phyloP scores from a whole-genome alignment of 306 rosid genomes.

The Betula pendula region DNA sequence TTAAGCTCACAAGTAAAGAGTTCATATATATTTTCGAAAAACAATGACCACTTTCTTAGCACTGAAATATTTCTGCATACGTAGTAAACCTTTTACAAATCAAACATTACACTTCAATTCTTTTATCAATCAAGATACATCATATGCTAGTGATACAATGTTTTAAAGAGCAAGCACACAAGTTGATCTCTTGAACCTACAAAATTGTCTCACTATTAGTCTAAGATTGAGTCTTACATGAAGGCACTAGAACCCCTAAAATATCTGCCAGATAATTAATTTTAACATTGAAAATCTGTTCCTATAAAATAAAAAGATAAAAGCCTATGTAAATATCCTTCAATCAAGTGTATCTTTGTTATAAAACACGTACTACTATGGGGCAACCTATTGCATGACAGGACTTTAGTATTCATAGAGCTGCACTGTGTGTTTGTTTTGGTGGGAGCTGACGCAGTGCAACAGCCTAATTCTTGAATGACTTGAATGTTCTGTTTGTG shows the following conservation, averaged over 20 bases:
- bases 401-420: not conserved
- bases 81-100: not conserved
- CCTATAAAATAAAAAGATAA: not conserved
- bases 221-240: not conserved
- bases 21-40: not conserved
- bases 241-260: not conserved
- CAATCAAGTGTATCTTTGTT: not conserved
- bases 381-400: not conserved
- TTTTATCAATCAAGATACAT: not conserved
- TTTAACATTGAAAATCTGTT: not conserved
- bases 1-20: not conserved
- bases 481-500: too few relatives aligned
- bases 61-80: not conserved
- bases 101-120: not conserved
- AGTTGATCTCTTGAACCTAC: not conserved
- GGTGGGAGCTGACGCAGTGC: too few relatives aligned
- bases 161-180: not conserved
- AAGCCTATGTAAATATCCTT: not conserved
- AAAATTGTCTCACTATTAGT: not conserved
- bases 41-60: not conserved
- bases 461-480: too few relatives aligned
- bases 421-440: not conserved
- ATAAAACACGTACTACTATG: not conserved
- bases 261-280: not conserved
- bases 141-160: not conserved